Conservation (phyloP, 176 grass and related monocot genomes). For the bread wheat (Triticum aestivum) region DNA sequence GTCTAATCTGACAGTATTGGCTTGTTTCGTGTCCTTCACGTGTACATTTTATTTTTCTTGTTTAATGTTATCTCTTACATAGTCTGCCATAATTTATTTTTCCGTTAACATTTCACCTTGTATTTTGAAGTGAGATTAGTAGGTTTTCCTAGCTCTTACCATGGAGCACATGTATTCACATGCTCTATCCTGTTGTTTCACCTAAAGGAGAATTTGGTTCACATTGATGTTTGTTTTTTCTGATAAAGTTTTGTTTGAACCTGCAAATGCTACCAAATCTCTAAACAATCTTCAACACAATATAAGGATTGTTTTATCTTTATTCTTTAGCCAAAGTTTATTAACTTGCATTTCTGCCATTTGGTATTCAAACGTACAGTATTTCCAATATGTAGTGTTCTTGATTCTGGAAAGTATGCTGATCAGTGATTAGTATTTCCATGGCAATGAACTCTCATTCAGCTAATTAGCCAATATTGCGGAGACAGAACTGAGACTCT, state of each 20-base stretch:
- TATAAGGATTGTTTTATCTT: background rate
- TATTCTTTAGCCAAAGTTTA: background rate
- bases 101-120: background rate
- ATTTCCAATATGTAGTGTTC: background rate
- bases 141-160: background rate
- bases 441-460: background rate
- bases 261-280: conserved; percentile 3
- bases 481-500: background rate
- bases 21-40: background rate
- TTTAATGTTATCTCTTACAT: background rate
- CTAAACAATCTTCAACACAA: background rate
- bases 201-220: background rate
- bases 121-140: conserved; percentile 11
- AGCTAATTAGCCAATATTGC: background rate
- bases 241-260: background rate
- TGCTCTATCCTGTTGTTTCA: background rate
- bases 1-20: background rate
- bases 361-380: background rate
- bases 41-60: background rate
- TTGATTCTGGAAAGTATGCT: background rate
- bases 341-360: background rate
- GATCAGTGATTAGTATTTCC: background rate
- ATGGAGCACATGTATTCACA: background rate
- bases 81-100: background rate
- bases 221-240: background rate